Evolutionary conservation across 148 eudicot species (phyloP).

Genomic region (Heliosperma pusillum): DNA sequence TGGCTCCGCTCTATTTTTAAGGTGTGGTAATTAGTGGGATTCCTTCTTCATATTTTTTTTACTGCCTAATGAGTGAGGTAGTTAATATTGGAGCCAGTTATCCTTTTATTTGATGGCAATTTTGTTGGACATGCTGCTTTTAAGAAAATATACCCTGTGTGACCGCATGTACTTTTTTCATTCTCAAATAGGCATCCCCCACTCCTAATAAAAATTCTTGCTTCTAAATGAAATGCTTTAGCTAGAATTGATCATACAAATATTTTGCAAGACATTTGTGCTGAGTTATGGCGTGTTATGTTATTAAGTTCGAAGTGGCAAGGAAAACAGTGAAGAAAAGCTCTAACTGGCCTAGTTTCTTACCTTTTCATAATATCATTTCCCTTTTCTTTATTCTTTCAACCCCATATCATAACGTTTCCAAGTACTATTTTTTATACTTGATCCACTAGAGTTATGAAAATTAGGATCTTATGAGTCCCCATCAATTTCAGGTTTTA

Average conservation of each 20-base stretch:
- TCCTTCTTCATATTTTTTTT: neutral
- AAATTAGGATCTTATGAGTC: neutral
- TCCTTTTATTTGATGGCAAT: neutral
- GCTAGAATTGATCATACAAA: neutral
- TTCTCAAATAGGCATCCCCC: neutral
- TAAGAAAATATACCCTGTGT: neutral
- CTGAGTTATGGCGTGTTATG: neutral
- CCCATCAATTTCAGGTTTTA: neutral
- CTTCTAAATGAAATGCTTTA: neutral
- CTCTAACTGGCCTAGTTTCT: neutral
- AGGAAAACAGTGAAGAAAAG: neutral
- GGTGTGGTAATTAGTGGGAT: neutral
- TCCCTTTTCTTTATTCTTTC: neutral
- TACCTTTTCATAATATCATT: no score
- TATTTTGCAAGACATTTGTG: neutral
- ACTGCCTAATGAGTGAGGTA: neutral
- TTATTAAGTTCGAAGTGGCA: neutral
- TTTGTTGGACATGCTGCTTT: slow-evolving; percentile 9
- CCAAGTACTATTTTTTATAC: neutral
- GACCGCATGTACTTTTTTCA: neutral
- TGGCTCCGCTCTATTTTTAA: neutral
- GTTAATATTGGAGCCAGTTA: neutral
- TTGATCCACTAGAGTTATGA: neutral
- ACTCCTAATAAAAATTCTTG: neutral
- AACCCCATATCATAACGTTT: neutral